Conservation (phyloP, 257 asterid genomes). For the Solanum tacnaense region DNA sequence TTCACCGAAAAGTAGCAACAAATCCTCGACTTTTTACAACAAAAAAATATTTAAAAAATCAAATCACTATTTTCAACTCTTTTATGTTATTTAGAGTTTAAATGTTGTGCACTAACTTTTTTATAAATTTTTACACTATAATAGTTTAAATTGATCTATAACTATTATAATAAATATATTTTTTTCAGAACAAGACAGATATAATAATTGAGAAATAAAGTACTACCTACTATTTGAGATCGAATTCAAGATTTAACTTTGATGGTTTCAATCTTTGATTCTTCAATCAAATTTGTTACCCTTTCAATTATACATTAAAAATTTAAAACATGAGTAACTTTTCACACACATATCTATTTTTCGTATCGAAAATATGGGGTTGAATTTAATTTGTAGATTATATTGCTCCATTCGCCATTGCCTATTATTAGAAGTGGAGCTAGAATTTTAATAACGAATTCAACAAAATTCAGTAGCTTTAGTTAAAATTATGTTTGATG, state of each 20-base stretch:
- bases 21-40: not conserved
- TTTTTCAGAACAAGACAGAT: not conserved
- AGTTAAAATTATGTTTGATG: not conserved
- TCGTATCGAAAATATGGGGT: not conserved
- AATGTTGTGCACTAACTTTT: not conserved
- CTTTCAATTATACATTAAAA: no score
- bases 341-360: not conserved
- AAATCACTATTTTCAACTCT: not conserved
- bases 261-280: not conserved
- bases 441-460: not conserved
- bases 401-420: not conserved
- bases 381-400: not conserved
- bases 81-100: not conserved
- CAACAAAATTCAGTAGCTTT: not conserved
- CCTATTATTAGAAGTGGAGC: not conserved
- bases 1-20: conserved; percentile 70
- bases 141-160: not conserved
- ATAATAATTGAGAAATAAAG: not conserved
- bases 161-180: not conserved
- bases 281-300: no score
- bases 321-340: not conserved
- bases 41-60: not conserved
- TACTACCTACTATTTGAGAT: not conserved
- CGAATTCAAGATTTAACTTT: not conserved
- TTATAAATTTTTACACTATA: not conserved